These are phyloP conservation scores for Yamadazyma sp. DNA, from an alignment of 1,139 yeast genomes.

Conservation along the genomic window DNA sequence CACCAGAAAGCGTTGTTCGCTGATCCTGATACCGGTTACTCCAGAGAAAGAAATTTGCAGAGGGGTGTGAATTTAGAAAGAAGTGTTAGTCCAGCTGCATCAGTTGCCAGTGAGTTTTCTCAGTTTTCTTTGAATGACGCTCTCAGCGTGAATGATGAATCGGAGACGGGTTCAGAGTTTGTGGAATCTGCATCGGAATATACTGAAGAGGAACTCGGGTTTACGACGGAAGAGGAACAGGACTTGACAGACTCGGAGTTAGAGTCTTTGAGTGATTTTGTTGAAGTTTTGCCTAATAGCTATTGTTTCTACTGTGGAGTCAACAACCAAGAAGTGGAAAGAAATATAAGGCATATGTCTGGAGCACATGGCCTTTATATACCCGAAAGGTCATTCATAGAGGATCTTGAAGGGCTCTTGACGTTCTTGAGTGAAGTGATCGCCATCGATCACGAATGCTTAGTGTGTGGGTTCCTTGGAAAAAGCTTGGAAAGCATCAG, in stretches of 20 bases:
- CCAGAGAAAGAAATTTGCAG: slow-evolving; percentile 11
- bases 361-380: slow-evolving; percentile 50
- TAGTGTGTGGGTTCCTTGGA: slow-evolving; percentile 55
- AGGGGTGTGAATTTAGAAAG: slow-evolving; percentile 15
- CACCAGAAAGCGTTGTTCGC: slow-evolving; percentile 2
- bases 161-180: slow-evolving; percentile 37
- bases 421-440: slow-evolving; percentile 44
- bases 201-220: slow-evolving; percentile 17
- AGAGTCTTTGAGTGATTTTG: slow-evolving; percentile 23
- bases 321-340: slow-evolving; percentile 38
- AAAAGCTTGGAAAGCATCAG: slow-evolving; percentile 49
- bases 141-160: slow-evolving; percentile 22
- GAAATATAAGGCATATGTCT: slow-evolving; percentile 50
- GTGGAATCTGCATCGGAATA: slow-evolving; percentile 7
- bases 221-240: slow-evolving; percentile 17
- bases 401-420: slow-evolving; percentile 46
- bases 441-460: slow-evolving; percentile 47
- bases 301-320: slow-evolving; percentile 44
- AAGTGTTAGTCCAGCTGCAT: slow-evolving; percentile 51
- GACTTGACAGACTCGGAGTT: slow-evolving; percentile 25
- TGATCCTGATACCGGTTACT: not conserved
- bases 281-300: slow-evolving; percentile 30
- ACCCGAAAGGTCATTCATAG: slow-evolving; percentile 46
- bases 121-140: slow-evolving; percentile 64
- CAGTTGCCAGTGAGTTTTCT: slow-evolving; percentile 59